These are phyloP conservation scores for Backusella luteola DNA, from an alignment of 192 early-diverging fungal species.

Conservation along the genomic window DNA sequence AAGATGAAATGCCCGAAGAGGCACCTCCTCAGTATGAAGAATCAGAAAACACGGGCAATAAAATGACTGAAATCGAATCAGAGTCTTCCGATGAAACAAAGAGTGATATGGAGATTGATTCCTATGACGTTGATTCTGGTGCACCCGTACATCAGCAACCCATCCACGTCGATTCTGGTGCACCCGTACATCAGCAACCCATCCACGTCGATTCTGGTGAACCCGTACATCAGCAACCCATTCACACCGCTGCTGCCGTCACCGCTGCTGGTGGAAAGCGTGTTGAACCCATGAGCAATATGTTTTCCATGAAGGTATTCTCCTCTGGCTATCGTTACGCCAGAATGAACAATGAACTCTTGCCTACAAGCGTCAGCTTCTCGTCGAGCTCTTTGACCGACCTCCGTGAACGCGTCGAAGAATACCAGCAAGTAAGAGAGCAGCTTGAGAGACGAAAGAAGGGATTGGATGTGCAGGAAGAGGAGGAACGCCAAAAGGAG, in stretches of 20 bases:
- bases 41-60: neutral
- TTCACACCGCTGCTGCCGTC: constrained; percentile 34
- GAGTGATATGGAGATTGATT: neutral
- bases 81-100: neutral
- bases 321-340: neutral
- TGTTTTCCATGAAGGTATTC: constrained; percentile 31
- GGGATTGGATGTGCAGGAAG: neutral
- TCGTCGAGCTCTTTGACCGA: neutral
- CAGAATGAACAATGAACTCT: neutral
- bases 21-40: neutral
- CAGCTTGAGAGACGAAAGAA: neutral
- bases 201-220: constrained; percentile 11
- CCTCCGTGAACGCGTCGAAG: constrained; percentile 8
- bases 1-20: constrained; percentile 16
- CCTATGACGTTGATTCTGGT: neutral
- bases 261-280: constrained; percentile 30
- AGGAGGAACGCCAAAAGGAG: neutral
- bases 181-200: constrained; percentile 11
- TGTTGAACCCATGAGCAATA: constrained; percentile 30
- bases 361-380: neutral
- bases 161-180: constrained; percentile 13
- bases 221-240: constrained; percentile 12
- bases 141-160: constrained; percentile 9
- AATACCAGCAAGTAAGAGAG: constrained; percentile 1
- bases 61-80: neutral